phyloP scores from a whole-genome alignment of 257 asterid species.

The Nicotiana tabacum region DNA sequence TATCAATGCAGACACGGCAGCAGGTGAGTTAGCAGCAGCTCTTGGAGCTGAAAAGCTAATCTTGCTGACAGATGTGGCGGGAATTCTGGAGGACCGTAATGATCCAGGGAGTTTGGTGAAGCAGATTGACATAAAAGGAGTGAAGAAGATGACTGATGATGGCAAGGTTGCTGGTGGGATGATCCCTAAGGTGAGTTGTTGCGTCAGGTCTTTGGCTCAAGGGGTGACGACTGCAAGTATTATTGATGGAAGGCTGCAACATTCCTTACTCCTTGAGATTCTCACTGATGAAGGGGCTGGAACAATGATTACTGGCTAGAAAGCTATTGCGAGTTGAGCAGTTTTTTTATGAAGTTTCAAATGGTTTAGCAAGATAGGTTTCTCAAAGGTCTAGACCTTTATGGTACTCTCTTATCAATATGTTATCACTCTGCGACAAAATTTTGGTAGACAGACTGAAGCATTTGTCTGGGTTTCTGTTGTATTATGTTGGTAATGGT shows the following conservation, averaged over 20 bases:
- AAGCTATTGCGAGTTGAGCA: background rate
- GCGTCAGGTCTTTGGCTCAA: conserved; percentile 72
- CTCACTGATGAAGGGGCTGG: conserved; percentile 80
- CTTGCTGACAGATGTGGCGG: conserved; percentile 65
- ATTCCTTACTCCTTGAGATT: conserved; percentile 72
- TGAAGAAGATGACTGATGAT: conserved; percentile 59
- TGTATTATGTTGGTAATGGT: conserved; percentile 5
- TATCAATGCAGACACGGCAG: conserved; percentile 76
- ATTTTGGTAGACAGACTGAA: background rate
- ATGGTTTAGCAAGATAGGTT: background rate
- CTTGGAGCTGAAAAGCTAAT: conserved; percentile 72
- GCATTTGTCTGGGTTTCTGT: background rate
- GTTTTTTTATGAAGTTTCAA: background rate
- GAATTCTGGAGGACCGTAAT: conserved; percentile 51
- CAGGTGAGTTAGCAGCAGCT: conserved; percentile 76
- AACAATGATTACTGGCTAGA: conserved; percentile 70
- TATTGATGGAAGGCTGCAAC: conserved; percentile 72
- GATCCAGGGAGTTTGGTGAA: conserved; percentile 64
- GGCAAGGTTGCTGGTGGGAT: conserved; percentile 75
- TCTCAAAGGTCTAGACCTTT: background rate
- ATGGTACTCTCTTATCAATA: background rate
- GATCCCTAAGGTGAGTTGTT: conserved; percentile 79
- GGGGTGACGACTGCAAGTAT: conserved; percentile 77
- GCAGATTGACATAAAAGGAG: conserved; percentile 68
- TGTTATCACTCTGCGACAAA: background rate